Percentiles rank a stretch among this genome's conserved stretches.
Evolutionary conservation across 495 filamentous ascomycete species (phyloP).

Genomic region (Hypoxylon cercidicola): DNA sequence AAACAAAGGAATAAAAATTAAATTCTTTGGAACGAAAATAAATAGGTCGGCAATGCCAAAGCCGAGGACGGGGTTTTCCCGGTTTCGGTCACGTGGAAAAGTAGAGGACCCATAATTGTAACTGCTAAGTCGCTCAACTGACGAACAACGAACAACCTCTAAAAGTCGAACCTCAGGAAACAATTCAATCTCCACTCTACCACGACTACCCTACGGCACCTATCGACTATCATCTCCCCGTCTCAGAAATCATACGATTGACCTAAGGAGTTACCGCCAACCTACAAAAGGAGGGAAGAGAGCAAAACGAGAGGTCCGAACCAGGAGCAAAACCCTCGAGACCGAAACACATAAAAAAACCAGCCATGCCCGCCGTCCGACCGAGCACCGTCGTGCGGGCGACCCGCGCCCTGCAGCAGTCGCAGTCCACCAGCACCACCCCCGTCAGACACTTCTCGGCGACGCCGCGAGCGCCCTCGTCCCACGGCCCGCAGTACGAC

Average conservation of each 20-base stretch:
- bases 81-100: slow-evolving; percentile 25
- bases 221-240: slow-evolving; percentile 4
- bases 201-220: slow-evolving; percentile 4
- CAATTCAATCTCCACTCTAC: slow-evolving; percentile 38
- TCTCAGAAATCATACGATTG: slow-evolving; percentile 11
- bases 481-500: slow-evolving; percentile 85
- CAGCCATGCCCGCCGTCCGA: slow-evolving; percentile 48
- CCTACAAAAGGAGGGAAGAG: slow-evolving; percentile 1
- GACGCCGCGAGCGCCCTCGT: slow-evolving; percentile 48
- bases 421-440: slow-evolving; percentile 21
- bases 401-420: slow-evolving; percentile 39
- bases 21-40: slow-evolving; percentile 12
- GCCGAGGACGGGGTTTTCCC: slow-evolving; percentile 31
- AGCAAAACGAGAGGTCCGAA: slow-evolving; percentile 9
- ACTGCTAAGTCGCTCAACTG: slow-evolving; percentile 32
- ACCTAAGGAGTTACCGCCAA: neutral
- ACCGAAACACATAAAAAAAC: slow-evolving; percentile 15
- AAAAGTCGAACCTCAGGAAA: slow-evolving; percentile 5
- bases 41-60: slow-evolving; percentile 21
- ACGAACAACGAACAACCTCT: slow-evolving; percentile 10
- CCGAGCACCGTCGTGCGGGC: slow-evolving; percentile 47
- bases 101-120: slow-evolving; percentile 1
- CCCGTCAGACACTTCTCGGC: slow-evolving; percentile 47
- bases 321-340: slow-evolving; percentile 6
- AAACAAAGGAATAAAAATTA: slow-evolving; percentile 16